A percentile compares a stretch with the other conserved stretches of the same genome.
These are phyloP conservation scores for Xylariales sp. DNA, from an alignment of 2,329 filamentous ascomycete genomes.

Conservation along the genomic window DNA sequence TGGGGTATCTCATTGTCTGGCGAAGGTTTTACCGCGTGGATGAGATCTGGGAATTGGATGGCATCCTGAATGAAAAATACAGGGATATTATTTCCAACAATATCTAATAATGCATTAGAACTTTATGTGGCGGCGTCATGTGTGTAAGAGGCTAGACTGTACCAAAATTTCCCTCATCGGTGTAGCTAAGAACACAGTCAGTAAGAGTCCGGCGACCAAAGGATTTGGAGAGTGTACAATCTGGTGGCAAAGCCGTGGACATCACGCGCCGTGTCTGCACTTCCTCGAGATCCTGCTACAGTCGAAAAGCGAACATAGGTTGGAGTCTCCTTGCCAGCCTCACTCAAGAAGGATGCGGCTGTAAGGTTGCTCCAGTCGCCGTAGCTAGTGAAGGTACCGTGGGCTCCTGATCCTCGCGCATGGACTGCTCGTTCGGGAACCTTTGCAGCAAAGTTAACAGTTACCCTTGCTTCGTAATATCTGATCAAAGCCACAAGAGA, in stretches of 20 bases:
- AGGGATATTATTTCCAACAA: conserved; percentile 45
- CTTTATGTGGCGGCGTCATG: background rate
- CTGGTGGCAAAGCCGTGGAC: conserved; percentile 60
- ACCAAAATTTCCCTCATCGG: conserved; percentile 63
- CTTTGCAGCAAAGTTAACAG: too few relatives aligned
- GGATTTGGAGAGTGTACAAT: conserved; percentile 31
- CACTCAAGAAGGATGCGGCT: conserved; percentile 51
- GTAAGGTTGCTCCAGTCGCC: conserved; percentile 59
- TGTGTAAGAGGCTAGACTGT: conserved; percentile 19
- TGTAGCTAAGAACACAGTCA: conserved; percentile 37
- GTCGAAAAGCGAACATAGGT: conserved; percentile 58
- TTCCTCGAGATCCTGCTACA: conserved; percentile 55
- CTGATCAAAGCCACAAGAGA: background rate
- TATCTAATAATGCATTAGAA: conserved; percentile 26
- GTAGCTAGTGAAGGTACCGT: conserved; percentile 57
- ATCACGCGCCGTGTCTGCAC: conserved; percentile 56
- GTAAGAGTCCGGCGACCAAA: background rate
- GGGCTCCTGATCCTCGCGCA: conserved; percentile 53
- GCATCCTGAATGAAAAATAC: conserved; percentile 44
- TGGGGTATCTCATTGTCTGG: conserved; percentile 37
- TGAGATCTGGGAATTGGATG: conserved; percentile 42
- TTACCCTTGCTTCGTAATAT: too few relatives aligned
- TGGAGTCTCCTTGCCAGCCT: conserved; percentile 49
- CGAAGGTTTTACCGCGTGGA: conserved; percentile 39
- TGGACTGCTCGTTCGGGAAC: conserved; percentile 42